Evolutionary conservation across 75 land plant species (phyloP).

Genomic region (Pseudotsuga menziesii): DNA sequence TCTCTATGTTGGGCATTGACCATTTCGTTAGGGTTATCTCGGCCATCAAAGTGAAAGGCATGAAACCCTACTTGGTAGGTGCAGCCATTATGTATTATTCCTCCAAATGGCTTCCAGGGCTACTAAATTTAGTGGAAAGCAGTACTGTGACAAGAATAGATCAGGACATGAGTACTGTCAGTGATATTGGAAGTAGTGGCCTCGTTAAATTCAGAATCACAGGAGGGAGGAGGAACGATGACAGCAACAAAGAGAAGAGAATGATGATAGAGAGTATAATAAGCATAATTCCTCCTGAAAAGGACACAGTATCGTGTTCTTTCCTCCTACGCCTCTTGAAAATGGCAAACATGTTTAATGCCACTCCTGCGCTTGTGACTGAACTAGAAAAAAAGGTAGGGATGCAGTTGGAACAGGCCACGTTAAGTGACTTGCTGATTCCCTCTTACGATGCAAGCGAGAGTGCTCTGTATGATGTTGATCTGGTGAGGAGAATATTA

Average conservation of each 20-base stretch:
- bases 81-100: constrained; percentile 73
- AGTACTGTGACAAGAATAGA: constrained; percentile 3
- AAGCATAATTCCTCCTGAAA: constrained; percentile 80
- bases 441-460: constrained; percentile 62
- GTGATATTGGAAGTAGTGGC: constrained; percentile 18
- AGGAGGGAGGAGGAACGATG: constrained; percentile 11
- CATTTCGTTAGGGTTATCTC: constrained; percentile 73
- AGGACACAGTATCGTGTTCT: constrained; percentile 71
- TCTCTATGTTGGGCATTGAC: constrained; percentile 62
- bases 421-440: constrained; percentile 63
- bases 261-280: constrained; percentile 79
- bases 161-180: background rate
- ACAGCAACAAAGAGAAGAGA: constrained; percentile 37
- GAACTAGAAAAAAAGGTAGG: constrained; percentile 87
- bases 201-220: too few species aligned
- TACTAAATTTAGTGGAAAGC: constrained; percentile 28
- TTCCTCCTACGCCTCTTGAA: constrained; percentile 63
- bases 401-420: constrained; percentile 82
- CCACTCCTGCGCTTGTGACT: constrained; percentile 57
- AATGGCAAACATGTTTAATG: constrained; percentile 69
- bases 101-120: constrained; percentile 73
- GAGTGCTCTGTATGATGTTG: constrained; percentile 68
- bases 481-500: constrained; percentile 75
- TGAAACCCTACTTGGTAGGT: constrained; percentile 74
- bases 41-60: constrained; percentile 90